Evolutionary conservation across 2,329 filamentous ascomycete genomes (phyloP), one percentile per base, ranked within the genome.

Genomic region (Trichoderma gracile): DNA sequence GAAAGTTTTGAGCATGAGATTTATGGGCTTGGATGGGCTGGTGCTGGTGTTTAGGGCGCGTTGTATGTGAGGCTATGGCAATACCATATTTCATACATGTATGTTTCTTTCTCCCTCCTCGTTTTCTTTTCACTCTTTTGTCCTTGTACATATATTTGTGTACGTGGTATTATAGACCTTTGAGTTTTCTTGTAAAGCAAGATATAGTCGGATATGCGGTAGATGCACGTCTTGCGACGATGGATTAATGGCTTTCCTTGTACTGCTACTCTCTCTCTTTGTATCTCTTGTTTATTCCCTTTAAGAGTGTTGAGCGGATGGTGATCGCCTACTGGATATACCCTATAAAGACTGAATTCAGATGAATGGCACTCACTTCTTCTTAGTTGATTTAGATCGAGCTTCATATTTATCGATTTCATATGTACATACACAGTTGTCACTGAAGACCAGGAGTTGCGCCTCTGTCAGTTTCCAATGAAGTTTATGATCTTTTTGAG

Each of bases 121-220:
- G 5, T 7, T 2, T n/a, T 21, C 10, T 25, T 21, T 14, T 8
- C 17, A 25, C n/a, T n/a, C 47, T 49, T 14, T 27, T 62, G 14
- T 17, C 2, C 19, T 47, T 25, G 5, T 3, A n/a, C 6, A 63
- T 9, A 5, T 23, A 8, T 50, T 33, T 23, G 8, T 27, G n/a
- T 38, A 9, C 25, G 30, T n/a, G n/a, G 7, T n/a, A n/a, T n/a
- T 61, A 53, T 53, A 61, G 47, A 61, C n/a, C 17, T 50, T 46
- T 9, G 25, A 53, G 12, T n/a, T 50, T 21, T 27, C 30, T 53
- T 61, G 38, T 30, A 25, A 40, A 53, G 38, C 38, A 61, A 23
- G 46, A 52, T 9, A 33, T 49, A 23, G 30, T 19, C 33, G 25
- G 47, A 61, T 45, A 27, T 54, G 58, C 25, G 19, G 7, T 19